Evolutionary conservation across 495 filamentous ascomycete species (phyloP).

Genomic region (Trichoderma reesei): DNA sequence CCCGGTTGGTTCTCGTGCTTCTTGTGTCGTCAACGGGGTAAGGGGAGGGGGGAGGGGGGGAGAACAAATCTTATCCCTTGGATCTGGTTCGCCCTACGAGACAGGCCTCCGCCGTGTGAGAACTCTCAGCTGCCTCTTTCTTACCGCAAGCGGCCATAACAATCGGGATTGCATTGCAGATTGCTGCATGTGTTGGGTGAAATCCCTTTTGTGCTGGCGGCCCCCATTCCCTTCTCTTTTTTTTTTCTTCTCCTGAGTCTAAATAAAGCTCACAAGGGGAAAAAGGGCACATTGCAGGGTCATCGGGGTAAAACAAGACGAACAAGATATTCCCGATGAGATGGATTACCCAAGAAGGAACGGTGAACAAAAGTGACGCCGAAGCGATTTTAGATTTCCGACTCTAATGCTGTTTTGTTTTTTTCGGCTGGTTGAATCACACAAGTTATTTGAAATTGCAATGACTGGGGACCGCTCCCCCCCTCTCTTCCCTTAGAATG

Average conservation of each 20-base stretch:
- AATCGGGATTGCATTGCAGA: too few relatives aligned
- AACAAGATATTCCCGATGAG: background rate
- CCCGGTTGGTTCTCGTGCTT: background rate
- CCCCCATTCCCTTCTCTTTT: too few relatives aligned
- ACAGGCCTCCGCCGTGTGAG: background rate
- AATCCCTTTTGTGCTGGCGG: too few relatives aligned
- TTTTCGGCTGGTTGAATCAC: too few relatives aligned
- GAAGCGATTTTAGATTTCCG: too few relatives aligned
- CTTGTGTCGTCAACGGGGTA: background rate
- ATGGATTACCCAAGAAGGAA: background rate
- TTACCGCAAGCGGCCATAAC: background rate
- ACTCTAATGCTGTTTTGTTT: too few relatives aligned
- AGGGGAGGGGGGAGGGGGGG: background rate
- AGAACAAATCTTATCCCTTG: constrained; percentile 6
- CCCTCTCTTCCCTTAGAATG: too few relatives aligned
- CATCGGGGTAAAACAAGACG: background rate
- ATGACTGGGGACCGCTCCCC: too few relatives aligned
- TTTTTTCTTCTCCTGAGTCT: constrained; percentile 1
- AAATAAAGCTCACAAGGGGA: background rate
- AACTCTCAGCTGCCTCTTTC: background rate
- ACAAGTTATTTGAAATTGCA: too few relatives aligned
- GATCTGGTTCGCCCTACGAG: constrained; percentile 4
- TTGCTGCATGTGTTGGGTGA: too few relatives aligned
- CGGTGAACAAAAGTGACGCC: background rate
- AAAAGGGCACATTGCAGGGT: background rate